These are phyloP conservation scores for Tubosaeta brunneosetosa DNA, from an alignment of 768 basidiomycete genomes.

Conservation along the genomic window DNA sequence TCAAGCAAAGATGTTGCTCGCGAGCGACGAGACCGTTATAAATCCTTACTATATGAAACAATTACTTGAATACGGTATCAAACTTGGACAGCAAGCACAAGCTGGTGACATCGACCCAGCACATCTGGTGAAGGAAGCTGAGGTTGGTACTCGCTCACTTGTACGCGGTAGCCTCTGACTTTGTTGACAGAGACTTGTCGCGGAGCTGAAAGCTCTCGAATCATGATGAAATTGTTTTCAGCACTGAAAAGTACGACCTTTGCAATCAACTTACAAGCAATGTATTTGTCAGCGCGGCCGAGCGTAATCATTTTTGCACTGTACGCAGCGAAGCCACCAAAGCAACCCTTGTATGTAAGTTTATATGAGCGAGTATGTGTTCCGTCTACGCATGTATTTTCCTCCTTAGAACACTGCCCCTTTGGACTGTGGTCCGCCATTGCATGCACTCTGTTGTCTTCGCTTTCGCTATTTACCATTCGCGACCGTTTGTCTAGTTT, in stretches of 20 bases:
- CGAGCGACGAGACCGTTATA: conserved; percentile 62
- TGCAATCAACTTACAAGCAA: conserved; percentile 17
- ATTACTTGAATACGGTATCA: conserved; percentile 65
- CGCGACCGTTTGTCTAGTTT: conserved; percentile 9
- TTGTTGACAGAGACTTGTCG: conserved; percentile 52
- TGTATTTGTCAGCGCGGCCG: conserved; percentile 26
- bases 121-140: conserved; percentile 47
- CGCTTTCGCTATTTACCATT: conserved; percentile 23
- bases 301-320: conserved; percentile 21
- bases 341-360: conserved; percentile 31
- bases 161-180: neutral
- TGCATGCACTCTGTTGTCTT: conserved; percentile 22
- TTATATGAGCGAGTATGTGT: conserved; percentile 21
- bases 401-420: conserved; percentile 17
- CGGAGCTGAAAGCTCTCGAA: conserved; percentile 52
- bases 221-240: conserved; percentile 18
- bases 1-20: conserved; percentile 32
- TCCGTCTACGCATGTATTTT: conserved; percentile 20
- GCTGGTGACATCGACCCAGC: conserved; percentile 43
- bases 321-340: conserved; percentile 25
- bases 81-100: conserved; percentile 43
- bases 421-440: conserved; percentile 11
- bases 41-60: conserved; percentile 79
- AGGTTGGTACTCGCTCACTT: conserved; percentile 37
- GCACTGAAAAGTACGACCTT: conserved; percentile 2